Base-by-base conservation (phyloP, 2,329 filamentous ascomycete species). In the Daldinia sp. region DNA sequence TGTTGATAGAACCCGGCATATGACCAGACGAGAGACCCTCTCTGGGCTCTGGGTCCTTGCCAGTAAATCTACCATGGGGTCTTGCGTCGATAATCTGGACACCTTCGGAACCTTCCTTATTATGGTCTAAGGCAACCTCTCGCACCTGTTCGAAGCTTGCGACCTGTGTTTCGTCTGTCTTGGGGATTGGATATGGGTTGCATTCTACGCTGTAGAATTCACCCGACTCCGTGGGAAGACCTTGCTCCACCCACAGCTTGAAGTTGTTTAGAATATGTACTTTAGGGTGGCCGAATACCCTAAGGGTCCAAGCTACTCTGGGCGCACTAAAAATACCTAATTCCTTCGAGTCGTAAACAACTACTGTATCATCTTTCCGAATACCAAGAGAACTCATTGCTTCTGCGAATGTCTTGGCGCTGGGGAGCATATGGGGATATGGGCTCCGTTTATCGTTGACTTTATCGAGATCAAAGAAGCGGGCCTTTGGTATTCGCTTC, bases 191-290 rank as follows among this genome's bases (percentile, higher is more conserved):
- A 63, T 90, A 90, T 0, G 83, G 80, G 64, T 84, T 86, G 74
- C 87, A 89, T 72, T 90, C 87, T 43, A 90, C 85, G 58, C 80
- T 87, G 77, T 87, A 89, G 53, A 91, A 78, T 76, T 91, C 80
- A 52, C 94, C 94, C n/a, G 87, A 88, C 79, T 97, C 93, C 0
- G 89, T 90, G 0, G 93, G 91, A 68, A 89, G 86, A 1, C 91
- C 93, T 73, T 96, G 84, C 30, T 94, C 90, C 1, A 94, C 89
- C 93, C 94, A 99, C n/a, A 91, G 79, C 76, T 90, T 91, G 80
- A 97, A 99, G 80, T 99, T 99, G 81, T 99, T 96, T 57, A 99
- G 80, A 15, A 99, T 79, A 76, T 97, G 93, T 11, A 99, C 94
- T 67, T 87, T 90, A 43, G 87, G 82, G 76, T 99, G 95, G 1